Conservation (phyloP, 192 early-diverging fungal genomes). For the Coemansia sp. region DNA sequence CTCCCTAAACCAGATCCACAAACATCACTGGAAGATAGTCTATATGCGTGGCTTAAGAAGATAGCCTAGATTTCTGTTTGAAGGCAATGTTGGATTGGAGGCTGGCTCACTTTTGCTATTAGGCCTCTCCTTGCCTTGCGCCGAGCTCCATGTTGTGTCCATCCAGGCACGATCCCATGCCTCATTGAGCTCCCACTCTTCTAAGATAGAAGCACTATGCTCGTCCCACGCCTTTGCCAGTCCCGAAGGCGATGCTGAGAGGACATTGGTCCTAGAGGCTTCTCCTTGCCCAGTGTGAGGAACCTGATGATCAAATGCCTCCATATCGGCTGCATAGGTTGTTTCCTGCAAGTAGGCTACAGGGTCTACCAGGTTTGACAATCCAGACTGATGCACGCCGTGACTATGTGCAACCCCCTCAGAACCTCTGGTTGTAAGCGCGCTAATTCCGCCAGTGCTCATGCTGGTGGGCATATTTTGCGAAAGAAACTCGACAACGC, state of each 20-base stretch:
- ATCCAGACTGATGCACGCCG: neutral
- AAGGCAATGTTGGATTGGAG: constrained; percentile 31
- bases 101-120: constrained; percentile 10
- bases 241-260: constrained; percentile 15
- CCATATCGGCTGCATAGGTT: constrained; percentile 47
- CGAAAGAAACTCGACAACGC: constrained; percentile 36
- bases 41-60: constrained; percentile 52
- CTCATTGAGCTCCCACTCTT: constrained; percentile 56
- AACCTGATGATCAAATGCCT: constrained; percentile 26
- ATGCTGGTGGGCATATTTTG: constrained; percentile 43
- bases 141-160: constrained; percentile 46
- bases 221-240: constrained; percentile 37
- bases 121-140: constrained; percentile 22
- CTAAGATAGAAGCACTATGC: constrained; percentile 45
- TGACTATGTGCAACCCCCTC: constrained; percentile 4
- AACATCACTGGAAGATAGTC: neutral
- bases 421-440: neutral
- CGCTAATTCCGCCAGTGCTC: constrained; percentile 18
- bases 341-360: constrained; percentile 42
- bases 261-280: neutral
- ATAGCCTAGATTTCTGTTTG: constrained; percentile 48
- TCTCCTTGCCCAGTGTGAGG: constrained; percentile 1
- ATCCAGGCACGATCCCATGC: constrained; percentile 56
- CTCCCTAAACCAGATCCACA: neutral
- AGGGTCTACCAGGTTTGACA: constrained; percentile 17